Evolutionary conservation across 495 filamentous ascomycete species (phyloP).

Genomic region (Hyaloscypha variabilis): DNA sequence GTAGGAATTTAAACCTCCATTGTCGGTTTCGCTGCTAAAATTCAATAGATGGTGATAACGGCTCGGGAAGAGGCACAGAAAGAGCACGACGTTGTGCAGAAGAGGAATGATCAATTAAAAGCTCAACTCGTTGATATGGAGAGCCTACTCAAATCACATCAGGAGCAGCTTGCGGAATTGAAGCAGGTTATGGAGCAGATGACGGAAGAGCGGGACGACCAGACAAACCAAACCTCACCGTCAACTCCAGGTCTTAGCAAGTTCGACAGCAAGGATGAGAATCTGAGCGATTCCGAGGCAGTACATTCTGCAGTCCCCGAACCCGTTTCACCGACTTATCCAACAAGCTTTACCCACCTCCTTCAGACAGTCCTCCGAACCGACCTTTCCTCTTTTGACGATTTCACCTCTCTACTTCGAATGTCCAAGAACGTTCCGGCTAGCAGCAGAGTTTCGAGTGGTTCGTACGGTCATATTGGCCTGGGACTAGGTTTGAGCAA

Average conservation of each 20-base stretch:
- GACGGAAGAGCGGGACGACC: constrained; percentile 72
- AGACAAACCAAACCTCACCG: constrained; percentile 49
- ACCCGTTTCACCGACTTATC: constrained; percentile 73
- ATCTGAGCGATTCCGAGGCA: constrained; percentile 38
- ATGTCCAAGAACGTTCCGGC: constrained; percentile 62
- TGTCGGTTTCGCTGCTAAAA: constrained; percentile 35
- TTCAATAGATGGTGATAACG: constrained; percentile 81
- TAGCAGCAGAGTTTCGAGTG: constrained; percentile 66
- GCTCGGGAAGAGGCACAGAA: constrained; percentile 63
- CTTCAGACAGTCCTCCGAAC: constrained; percentile 80
- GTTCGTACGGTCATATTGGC: constrained; percentile 63
- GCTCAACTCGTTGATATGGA: constrained; percentile 83
- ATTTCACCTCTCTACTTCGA: constrained; percentile 79
- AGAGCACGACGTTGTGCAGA: constrained; percentile 73
- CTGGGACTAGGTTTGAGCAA: constrained; percentile 59
- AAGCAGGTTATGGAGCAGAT: constrained; percentile 91
- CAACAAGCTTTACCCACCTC: constrained; percentile 82
- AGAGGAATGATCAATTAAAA: constrained; percentile 78
- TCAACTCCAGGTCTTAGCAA: constrained; percentile 62
- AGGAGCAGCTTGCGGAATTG: constrained; percentile 89
- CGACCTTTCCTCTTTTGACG: constrained; percentile 78
- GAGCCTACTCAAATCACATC: constrained; percentile 81
- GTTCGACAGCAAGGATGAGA: constrained; percentile 48
- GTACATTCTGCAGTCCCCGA: constrained; percentile 51
- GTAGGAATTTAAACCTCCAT: constrained; percentile 40